Evolutionary conservation across 805 yeast genomes (phyloP).

Genomic region (Saccharomyces eubayanus): DNA sequence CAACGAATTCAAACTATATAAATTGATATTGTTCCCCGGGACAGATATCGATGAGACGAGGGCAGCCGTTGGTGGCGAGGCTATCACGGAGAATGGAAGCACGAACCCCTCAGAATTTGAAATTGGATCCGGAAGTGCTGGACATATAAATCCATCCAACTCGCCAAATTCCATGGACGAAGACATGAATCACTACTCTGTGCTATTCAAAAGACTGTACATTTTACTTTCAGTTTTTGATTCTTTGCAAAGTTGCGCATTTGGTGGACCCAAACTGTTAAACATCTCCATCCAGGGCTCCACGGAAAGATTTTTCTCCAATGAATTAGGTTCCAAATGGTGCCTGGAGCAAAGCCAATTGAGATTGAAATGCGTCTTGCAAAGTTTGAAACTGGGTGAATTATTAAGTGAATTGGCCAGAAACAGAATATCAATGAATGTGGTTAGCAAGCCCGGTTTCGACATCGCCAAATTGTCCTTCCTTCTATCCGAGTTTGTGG

Average conservation of each 20-base stretch:
- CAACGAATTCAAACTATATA: conserved; percentile 48
- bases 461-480: background rate
- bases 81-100: conserved; percentile 7
- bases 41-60: conserved; percentile 6
- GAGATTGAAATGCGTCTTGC: conserved; percentile 16
- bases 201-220: conserved; percentile 37
- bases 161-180: conserved; percentile 18
- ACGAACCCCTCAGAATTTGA: background rate
- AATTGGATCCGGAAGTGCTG: background rate
- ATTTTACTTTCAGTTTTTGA: conserved; percentile 42
- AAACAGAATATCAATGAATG: conserved; percentile 18
- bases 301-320: conserved; percentile 10
- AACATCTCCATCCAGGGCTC: conserved; percentile 21
- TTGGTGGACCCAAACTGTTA: conserved; percentile 38
- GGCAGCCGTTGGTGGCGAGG: conserved; percentile 1
- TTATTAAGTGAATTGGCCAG: conserved; percentile 18
- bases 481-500: background rate
- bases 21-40: conserved; percentile 28
- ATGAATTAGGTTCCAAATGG: conserved; percentile 18
- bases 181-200: conserved; percentile 27
- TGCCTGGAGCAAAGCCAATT: conserved; percentile 20
- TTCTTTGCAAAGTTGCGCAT: conserved; percentile 43
- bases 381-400: conserved; percentile 23
- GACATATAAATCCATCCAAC: background rate
- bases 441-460: background rate